These are phyloP conservation scores for Aspergillus biplanus DNA, from an alignment of 495 filamentous ascomycete species.

Conservation along the genomic window DNA sequence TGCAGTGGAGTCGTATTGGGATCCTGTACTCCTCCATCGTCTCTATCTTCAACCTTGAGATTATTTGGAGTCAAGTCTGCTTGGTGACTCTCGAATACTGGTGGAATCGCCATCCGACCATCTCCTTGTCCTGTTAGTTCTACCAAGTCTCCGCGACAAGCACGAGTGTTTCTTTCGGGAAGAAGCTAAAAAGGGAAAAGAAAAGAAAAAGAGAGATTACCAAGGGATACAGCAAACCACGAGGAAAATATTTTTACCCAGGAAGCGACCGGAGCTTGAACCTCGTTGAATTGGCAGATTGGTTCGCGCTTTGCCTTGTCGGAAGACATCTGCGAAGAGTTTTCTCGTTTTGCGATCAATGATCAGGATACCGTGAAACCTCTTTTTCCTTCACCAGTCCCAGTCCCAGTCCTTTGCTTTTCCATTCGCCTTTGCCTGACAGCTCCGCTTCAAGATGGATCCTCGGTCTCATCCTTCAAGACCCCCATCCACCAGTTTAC, in stretches of 20 bases:
- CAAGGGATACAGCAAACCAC: constrained; percentile 21
- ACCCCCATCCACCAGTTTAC: constrained; percentile 59
- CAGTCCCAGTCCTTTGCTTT: constrained; percentile 31
- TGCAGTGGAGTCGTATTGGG: constrained; percentile 35
- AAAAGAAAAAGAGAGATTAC: constrained; percentile 3
- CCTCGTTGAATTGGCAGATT: constrained; percentile 22
- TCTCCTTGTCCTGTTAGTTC: constrained; percentile 14
- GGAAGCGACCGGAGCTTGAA: constrained; percentile 18
- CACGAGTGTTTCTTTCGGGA: constrained; percentile 12
- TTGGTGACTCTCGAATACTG: constrained; percentile 14
- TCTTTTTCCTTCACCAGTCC: constrained; percentile 29
- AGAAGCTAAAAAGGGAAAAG: constrained; percentile 20
- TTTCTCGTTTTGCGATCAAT: constrained; percentile 42
- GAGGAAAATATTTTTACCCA: constrained; percentile 22
- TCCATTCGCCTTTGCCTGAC: constrained; percentile 34
- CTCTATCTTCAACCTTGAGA: constrained; percentile 30
- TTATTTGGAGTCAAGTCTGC: constrained; percentile 10
- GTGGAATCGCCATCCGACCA: constrained; percentile 11
- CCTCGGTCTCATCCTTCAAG: constrained; percentile 58
- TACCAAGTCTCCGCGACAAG: constrained; percentile 24
- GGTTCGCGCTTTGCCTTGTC: constrained; percentile 18
- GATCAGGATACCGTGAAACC: constrained; percentile 52
- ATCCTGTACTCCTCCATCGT: constrained; percentile 36
- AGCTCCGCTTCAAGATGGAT: constrained; percentile 49
- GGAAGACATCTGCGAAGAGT: constrained; percentile 27